Evolutionary conservation across 345 rosid species (phyloP), one percentile per base, ranked within the genome.

Genomic region (Lumnitzera racemosa): DNA sequence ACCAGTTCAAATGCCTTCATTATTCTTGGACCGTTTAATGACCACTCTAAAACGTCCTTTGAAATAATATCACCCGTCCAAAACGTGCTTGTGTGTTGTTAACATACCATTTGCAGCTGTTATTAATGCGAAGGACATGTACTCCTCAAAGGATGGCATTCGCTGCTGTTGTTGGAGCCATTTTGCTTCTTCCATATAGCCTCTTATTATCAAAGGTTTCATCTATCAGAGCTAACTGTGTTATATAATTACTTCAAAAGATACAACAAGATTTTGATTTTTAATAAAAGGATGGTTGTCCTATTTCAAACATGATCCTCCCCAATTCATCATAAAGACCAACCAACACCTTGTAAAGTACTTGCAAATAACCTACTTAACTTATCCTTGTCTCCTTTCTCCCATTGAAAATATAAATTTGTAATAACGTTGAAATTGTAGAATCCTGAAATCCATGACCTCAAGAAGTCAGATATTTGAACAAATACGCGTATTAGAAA

Each of bases 141-240:
- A 76, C 51, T 73, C 76, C 17, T 75, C 67, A 9, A 70, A 15
- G 1, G 73, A 61, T 31, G 80, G 80, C n/a, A 49, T 47, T 20
- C 20, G 20, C 31, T 27, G 31, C 25, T 70, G 56, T 1, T 36
- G 25, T 24, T 65, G 53, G 61, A 64, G 51, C 74, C 69, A 70
- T 13, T 25, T 65, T 11, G 61, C 66, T 51, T 70, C 66, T 5
- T 25, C 51, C 15, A 59, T 56, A 46, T 66, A 53, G 3, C 14
- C 25, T 13, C 10, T n/a, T 13, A 47, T 53, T 24, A 1, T 29
- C 29, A 20, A 47, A 48, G 12, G 13, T 50, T 62, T 67, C 76
- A 75, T 71, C 76, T 75, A 57, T 14, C 15, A 13, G 12, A 10
- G 16, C 4, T 7, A 61, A 36, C 14, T 11, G 20, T 20, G 20